Evolutionary conservation across 345 rosid species (phyloP).

Genomic region (Stellera chamaejasme): DNA sequence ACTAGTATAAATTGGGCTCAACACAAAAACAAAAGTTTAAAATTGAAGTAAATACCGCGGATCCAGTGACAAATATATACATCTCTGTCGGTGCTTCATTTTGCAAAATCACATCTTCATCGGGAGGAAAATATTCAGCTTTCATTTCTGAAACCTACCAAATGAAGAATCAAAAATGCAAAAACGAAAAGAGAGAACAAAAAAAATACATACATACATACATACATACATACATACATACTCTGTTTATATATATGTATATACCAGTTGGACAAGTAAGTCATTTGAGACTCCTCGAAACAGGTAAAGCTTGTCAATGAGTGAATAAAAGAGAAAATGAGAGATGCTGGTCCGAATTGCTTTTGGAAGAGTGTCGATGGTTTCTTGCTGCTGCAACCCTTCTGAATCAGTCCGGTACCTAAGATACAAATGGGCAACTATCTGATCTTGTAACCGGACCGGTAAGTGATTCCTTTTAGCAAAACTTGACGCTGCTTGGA

Average conservation of each 20-base stretch:
- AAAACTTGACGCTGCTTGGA: conserved; percentile 66
- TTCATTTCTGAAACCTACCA: conserved; percentile 74
- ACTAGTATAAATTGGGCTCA: no score
- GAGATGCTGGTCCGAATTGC: conserved; percentile 78
- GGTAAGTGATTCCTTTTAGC: conserved; percentile 69
- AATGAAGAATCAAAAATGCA: conserved; percentile 1
- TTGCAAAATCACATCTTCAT: conserved; percentile 78
- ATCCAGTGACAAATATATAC: conserved; percentile 70
- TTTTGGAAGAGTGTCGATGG: conserved; percentile 63
- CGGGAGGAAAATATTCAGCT: conserved; percentile 82
- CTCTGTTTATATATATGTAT: no score
- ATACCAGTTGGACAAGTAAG: conserved; percentile 85
- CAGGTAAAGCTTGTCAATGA: conserved; percentile 67
- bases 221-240: no score
- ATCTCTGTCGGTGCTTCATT: conserved; percentile 84
- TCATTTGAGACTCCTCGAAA: conserved; percentile 80
- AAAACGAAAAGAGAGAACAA: no score
- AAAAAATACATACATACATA: no score
- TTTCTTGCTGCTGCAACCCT: conserved; percentile 85
- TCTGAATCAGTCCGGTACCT: conserved; percentile 72
- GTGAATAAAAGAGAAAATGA: conserved; percentile 57
- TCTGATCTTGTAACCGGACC: conserved; percentile 66
- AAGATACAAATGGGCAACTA: conserved; percentile 75
- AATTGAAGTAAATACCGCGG: conserved; percentile 32
- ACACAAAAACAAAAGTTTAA: no score